A percentile compares a stretch with the other conserved stretches of the same genome.
phyloP scores from a whole-genome alignment of 2,329 filamentous ascomycete genomes.

The Pleurostoma richardsiae region DNA sequence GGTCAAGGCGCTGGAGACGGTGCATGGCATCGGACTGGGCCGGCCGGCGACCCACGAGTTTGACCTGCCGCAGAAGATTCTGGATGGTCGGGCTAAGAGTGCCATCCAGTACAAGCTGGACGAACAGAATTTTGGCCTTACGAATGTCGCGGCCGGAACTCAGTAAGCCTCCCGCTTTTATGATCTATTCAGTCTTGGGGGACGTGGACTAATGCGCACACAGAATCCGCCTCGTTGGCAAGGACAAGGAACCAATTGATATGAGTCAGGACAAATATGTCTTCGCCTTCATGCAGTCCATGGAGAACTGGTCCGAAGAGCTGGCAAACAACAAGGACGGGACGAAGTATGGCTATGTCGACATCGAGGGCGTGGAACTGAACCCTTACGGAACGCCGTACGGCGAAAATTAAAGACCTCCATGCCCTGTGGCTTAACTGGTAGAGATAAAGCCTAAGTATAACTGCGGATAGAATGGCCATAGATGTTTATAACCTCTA shows the following conservation, averaged over 20 bases:
- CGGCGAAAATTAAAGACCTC: too few species aligned
- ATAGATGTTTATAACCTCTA: too few species aligned
- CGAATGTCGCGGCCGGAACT: conserved; percentile 7
- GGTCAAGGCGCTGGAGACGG: conserved; percentile 43
- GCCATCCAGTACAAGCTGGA: conserved; percentile 40
- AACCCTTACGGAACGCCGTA: conserved; percentile 24
- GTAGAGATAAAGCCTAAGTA: too few species aligned
- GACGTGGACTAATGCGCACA: background rate
- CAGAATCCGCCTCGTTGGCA: conserved; percentile 7
- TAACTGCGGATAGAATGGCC: too few species aligned
- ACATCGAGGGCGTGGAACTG: conserved; percentile 22
- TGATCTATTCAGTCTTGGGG: too few species aligned
- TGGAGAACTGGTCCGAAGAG: conserved; percentile 21
- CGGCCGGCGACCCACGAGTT: conserved; percentile 46
- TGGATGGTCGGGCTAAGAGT: conserved; percentile 39
- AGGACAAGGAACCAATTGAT: conserved; percentile 20
- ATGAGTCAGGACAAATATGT: conserved; percentile 22
- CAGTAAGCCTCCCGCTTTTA: conserved; percentile 2
- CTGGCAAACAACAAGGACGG: conserved; percentile 23
- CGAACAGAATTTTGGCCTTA: conserved; percentile 37
- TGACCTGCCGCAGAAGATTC: conserved; percentile 34
- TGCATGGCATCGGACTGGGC: conserved; percentile 52
- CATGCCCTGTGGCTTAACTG: too few species aligned
- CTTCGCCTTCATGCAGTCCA: conserved; percentile 18
- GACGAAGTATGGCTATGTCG: conserved; percentile 22